Percentiles rank a stretch among this genome's conserved stretches.
phyloP scores from a whole-genome alignment of 805 yeast species.

The Saccharomycopsis sp. region DNA sequence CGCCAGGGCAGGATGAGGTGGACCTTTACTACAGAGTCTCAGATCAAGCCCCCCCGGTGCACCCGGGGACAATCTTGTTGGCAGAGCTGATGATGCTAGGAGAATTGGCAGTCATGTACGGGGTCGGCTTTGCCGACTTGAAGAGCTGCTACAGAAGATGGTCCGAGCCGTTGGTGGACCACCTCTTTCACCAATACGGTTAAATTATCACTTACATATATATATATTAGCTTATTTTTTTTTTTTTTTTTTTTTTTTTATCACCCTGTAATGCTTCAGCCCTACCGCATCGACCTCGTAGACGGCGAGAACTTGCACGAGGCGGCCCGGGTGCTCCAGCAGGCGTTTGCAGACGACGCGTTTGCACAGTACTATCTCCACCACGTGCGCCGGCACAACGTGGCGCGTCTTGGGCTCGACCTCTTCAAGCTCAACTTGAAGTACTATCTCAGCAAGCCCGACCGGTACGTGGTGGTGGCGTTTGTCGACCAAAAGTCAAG shows the following conservation, averaged over 20 bases:
- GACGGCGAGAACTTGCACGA: too few species aligned
- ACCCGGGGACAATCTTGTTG: too few species aligned
- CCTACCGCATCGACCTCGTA: too few species aligned
- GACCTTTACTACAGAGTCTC: too few species aligned
- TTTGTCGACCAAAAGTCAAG: neutral
- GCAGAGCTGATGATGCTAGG: too few species aligned
- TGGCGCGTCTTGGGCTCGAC: neutral
- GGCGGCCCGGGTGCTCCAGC: constrained; percentile 7
- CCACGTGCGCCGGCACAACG: neutral
- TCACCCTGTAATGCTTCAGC: too few species aligned
- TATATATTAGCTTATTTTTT: too few species aligned
- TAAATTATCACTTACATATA: too few species aligned
- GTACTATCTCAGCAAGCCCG: constrained; percentile 3
- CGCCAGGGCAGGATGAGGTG: too few species aligned
- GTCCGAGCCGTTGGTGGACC: neutral
- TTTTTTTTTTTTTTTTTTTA: too few species aligned
- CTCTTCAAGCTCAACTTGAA: constrained; percentile 7
- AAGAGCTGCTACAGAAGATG: neutral
- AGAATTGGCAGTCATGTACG: neutral
- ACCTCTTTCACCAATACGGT: too few species aligned
- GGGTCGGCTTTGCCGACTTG: neutral
- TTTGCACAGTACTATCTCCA: constrained; percentile 6
- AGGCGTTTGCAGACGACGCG: constrained; percentile 8
- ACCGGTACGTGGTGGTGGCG: constrained; percentile 6
- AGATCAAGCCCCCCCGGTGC: too few species aligned